phyloP scores from a whole-genome alignment of 2,329 filamentous ascomycete species.

The Biscogniauxia mediterranea region DNA sequence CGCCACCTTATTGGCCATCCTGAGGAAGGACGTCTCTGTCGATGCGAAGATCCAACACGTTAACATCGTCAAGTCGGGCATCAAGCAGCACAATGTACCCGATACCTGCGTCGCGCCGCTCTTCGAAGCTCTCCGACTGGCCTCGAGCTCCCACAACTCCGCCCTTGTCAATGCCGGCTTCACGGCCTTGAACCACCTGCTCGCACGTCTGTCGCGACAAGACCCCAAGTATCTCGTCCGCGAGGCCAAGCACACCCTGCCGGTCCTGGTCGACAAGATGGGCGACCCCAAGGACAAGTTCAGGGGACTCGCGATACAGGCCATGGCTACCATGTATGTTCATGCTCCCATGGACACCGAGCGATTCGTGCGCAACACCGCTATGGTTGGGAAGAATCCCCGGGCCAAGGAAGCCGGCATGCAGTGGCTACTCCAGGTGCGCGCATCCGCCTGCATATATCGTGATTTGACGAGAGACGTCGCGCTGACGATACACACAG shows the following conservation, averaged over 20 bases:
- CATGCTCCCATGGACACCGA: constrained; percentile 73
- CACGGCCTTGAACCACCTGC: constrained; percentile 80
- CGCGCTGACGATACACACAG: constrained; percentile 24
- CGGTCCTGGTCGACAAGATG: constrained; percentile 77
- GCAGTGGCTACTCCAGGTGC: constrained; percentile 78
- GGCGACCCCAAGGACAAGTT: constrained; percentile 88
- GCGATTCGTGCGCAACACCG: constrained; percentile 72
- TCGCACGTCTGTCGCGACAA: constrained; percentile 83
- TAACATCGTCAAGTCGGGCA: constrained; percentile 76
- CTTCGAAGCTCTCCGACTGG: constrained; percentile 77
- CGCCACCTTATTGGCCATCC: constrained; percentile 49
- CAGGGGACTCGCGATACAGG: constrained; percentile 69
- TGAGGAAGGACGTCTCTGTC: constrained; percentile 62
- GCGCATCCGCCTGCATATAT: constrained; percentile 20
- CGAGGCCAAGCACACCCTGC: constrained; percentile 68
- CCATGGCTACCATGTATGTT: constrained; percentile 74
- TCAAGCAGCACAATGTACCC: constrained; percentile 90
- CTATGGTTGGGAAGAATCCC: constrained; percentile 76
- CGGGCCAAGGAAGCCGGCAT: constrained; percentile 82
- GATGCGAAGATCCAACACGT: constrained; percentile 71
- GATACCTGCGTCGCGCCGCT: constrained; percentile 68
- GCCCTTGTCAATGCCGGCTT: constrained; percentile 80
- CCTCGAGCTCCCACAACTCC: constrained; percentile 73
- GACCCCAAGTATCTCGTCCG: constrained; percentile 71
- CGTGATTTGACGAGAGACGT: constrained; percentile 4